Base-by-base conservation (phyloP, 1,139 yeast species). In the Kodamaea alishanica region DNA sequence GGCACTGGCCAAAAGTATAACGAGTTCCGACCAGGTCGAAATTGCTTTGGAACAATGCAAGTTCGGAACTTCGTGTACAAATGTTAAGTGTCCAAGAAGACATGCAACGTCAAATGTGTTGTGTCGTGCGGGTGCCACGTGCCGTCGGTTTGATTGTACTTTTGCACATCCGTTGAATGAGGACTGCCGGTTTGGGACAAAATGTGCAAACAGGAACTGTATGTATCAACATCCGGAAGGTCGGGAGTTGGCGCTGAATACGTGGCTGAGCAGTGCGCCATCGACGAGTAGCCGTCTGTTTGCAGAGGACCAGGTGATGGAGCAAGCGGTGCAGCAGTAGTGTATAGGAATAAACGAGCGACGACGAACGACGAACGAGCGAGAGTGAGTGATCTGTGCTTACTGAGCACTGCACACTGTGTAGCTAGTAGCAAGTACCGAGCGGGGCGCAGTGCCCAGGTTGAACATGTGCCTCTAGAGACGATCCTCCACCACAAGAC, bases 121-220 rank as follows among this genome's bases (percentile, higher is more conserved):
- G 45, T 88, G 97, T 60, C 86, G 95, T 58, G 85, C 81, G 33
- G 96, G 96, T 27, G 75, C 77, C 12, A 71, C 71, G 36, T 88
- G 97, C 65, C 73, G 77, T 24, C 79, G 95, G 61, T 69, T 79
- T 37, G 94, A 88, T 60, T 88, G 97, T 65, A 72, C 77, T 35
- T 88, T 86, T 60, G 74, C 84, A 20, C 97, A 88, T 61, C 95
- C 95, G 32, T 65, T 85, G 35, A 72, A 73, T 46, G 90, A 84
- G 54, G 81, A 75, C 38, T 88, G 97, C 66, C 84, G 85, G 51
- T 88, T 81, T 62, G 95, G 89, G 10, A 68, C 69, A 41, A 77
- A 77, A 47, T 88, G 97, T 65, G 75, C 73, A 47, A 86, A 85
- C 58, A 70, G 70, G 40, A 67, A 70, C 41, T 88, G 97, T 69